Evolutionary conservation across 495 filamentous ascomycete species (phyloP), one percentile per base, ranked within the genome.

Genomic region (Poronia punctata): DNA sequence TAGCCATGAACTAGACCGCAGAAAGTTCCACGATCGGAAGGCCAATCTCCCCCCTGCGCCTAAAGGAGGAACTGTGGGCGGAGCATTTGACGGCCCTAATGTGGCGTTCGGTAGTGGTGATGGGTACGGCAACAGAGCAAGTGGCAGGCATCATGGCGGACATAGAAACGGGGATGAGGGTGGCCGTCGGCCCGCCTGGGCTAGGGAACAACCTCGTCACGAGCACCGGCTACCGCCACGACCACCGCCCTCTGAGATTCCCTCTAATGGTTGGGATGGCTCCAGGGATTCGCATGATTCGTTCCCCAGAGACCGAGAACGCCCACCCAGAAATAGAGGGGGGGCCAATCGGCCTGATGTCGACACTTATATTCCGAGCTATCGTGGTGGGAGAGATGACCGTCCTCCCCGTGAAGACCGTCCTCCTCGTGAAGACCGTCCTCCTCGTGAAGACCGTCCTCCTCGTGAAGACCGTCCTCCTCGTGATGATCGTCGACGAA

Each of bases 1-100:
- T 48, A 95, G 87, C 12, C 92, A 99, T 64, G 92, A 99, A 62
- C 68, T 97, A 15, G 92, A 99, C 53, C 79, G 92, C 23, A 77
- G 88, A 42, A 90, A 87, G 57, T 85, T 88, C 53, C 82, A 90
- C 45, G 78, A 82, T 45, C 76, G 89, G 46, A 82, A 83, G 53
- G 79, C 78, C 9, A 78, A 77, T 11, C 70, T 87, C 32, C 90
- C 92, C 17, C 92, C 92, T 12, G 89, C 88, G 14, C 93, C 92
- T 9, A 85, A 88, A 48, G 88, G 87, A 15, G 87, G 84, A 10
- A 86, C 83, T 8, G 85, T 93, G 14, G 90, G 92, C 11, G 81
- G 83, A 12, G 75, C 78, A 21, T 75, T 76, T 36, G 80, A 80
- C 29, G 72, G 70, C 10, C 65, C 66, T 12, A 66, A 65, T 40